These are phyloP conservation scores for Hypoxylon sp. DNA, from an alignment of 2,329 filamentous ascomycete species.

Conservation along the genomic window DNA sequence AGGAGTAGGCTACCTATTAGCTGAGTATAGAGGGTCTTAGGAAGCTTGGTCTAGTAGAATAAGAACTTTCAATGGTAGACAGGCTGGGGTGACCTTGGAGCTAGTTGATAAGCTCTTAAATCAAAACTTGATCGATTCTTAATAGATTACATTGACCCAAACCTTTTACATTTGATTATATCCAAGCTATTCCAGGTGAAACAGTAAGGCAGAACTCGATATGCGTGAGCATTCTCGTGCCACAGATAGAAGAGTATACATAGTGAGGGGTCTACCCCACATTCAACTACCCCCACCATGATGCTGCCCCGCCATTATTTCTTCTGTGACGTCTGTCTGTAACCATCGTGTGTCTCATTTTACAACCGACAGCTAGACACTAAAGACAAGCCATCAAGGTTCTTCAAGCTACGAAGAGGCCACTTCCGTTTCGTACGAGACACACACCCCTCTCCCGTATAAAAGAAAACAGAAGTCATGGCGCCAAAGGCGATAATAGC, in stretches of 20 bases:
- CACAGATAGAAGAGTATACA: neutral
- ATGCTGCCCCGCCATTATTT: slow-evolving; percentile 31
- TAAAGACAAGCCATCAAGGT: slow-evolving; percentile 24
- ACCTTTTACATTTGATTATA: neutral
- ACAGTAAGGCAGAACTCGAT: neutral
- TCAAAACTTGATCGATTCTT: slow-evolving; percentile 5
- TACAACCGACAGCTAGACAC: neutral
- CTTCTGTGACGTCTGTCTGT: slow-evolving; percentile 47
- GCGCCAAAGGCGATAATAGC: slow-evolving; percentile 93
- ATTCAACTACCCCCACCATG: slow-evolving; percentile 29
- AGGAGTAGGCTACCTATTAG: slow-evolving; percentile 52
- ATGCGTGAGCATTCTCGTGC: neutral
- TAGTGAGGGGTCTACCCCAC: slow-evolving; percentile 25
- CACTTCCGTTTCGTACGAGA: slow-evolving; percentile 10
- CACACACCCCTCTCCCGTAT: neutral
- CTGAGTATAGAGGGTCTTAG: neutral
- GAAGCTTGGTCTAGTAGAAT: slow-evolving; percentile 20
- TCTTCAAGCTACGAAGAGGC: slow-evolving; percentile 4
- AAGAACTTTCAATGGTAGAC: neutral
- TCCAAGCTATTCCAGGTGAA: neutral
- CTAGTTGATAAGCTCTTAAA: neutral
- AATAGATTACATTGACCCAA: slow-evolving; percentile 17
- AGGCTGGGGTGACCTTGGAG: slow-evolving; percentile 2
- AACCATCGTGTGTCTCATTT: slow-evolving; percentile 10
- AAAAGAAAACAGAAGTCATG: slow-evolving; percentile 67